phyloP scores from a whole-genome alignment of 495 filamentous ascomycete species.

The Aspergillus egyptiacus region DNA sequence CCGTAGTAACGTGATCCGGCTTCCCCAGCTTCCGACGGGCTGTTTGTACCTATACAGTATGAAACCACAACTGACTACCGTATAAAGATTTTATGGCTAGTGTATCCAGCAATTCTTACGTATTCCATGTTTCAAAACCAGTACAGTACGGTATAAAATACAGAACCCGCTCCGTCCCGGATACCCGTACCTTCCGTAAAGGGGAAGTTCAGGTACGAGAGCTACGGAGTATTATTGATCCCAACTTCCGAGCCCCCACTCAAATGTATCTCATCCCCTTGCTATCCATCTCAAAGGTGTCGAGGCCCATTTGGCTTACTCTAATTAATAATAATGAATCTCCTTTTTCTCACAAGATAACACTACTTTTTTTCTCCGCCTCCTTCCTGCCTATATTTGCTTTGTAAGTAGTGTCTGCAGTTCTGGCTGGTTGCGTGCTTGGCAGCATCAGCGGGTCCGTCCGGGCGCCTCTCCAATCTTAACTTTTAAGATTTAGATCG shows the following conservation, averaged over 20 bases:
- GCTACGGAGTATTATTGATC: slow-evolving; percentile 6
- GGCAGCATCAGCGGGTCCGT: not conserved
- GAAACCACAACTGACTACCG: too few relatives aligned
- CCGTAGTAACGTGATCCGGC: not conserved
- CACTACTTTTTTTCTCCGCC: not conserved
- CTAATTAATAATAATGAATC: slow-evolving; percentile 5
- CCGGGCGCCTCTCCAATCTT: not conserved
- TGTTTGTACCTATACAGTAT: too few relatives aligned
- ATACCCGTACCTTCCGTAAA: too few relatives aligned
- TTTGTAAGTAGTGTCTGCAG: too few relatives aligned
- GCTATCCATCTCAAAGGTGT: too few relatives aligned
- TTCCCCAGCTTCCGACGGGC: too few relatives aligned
- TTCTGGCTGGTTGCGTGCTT: not conserved
- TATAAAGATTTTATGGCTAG: too few relatives aligned
- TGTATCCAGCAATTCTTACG: too few relatives aligned
- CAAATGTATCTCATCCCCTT: not conserved
- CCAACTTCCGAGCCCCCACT: not conserved
- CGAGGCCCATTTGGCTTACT: too few relatives aligned
- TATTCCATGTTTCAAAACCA: not conserved
- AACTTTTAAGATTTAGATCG: not conserved
- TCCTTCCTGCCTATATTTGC: not conserved
- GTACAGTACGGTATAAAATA: not conserved
- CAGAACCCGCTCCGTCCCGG: too few relatives aligned
- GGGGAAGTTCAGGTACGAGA: not conserved
- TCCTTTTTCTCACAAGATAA: not conserved